Evolutionary conservation across 139 green algal species (phyloP), one percentile per base, ranked within the genome.

Genomic region (Micractinium sp.): DNA sequence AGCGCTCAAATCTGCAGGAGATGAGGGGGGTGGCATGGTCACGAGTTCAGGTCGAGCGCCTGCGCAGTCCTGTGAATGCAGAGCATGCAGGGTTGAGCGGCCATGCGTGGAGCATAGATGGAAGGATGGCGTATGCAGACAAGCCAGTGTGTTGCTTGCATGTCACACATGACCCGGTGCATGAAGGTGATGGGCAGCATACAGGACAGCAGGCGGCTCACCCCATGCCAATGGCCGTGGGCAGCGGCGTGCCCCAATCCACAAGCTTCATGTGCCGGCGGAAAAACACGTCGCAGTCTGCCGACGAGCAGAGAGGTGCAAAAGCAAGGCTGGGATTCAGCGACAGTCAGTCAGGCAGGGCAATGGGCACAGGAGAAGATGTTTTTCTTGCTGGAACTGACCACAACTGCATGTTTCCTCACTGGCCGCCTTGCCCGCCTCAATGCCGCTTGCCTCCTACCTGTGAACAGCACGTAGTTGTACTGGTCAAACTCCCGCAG

Each of bases 221-320:
- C 83, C 83, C 83, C 83, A 87, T 87, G 83, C 83, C 83, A 22
- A 79, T 36, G 12, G 83, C 67, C 0, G 41, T 69, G 63, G 83
- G 83, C 67, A 87, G 67, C 66, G 83, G 83, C 38, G 67, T 80
- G 29, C 83, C 83, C 83, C 83, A 87, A 22, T 87, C 83, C 3
- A 87, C 41, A 0, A 87, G 83, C 83, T 87, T 87, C 83, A 87
- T 87, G 9, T 87, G 83, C 29, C 76, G 39, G 22, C 83, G 63
- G 67, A 87, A 87, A 66, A 66, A 87, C 1, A 87, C 83, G 31
- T 87, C 83, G 39, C 83, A 87, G 66, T 87, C 83, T 87, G 83
- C 9, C 67, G 66, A 27, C 33, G 47, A 56, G 47, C 47, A 56
- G 47, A 56, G 47, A 56, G 47, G 9, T 5, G 47, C 47, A 56